Percentiles rank a stretch among this genome's conserved stretches.
These are phyloP conservation scores for Niebla homalea DNA, from an alignment of 495 filamentous ascomycete genomes.

Conservation along the genomic window DNA sequence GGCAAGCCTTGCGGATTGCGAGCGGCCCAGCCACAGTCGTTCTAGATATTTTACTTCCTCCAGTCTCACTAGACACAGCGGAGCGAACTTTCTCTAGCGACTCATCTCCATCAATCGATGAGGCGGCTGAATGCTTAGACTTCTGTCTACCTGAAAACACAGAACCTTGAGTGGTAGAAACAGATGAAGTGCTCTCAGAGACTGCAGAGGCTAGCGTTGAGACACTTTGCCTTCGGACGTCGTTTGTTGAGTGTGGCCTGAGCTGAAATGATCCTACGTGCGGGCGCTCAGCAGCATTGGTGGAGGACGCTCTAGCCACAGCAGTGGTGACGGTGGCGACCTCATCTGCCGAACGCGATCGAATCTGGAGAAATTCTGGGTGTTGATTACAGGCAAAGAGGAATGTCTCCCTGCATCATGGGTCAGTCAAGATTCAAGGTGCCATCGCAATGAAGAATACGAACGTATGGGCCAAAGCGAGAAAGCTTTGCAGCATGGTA, in stretches of 20 bases:
- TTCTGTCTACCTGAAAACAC: not conserved
- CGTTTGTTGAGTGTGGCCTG: no score
- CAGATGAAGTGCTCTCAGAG: no score
- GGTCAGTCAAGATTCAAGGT: not conserved
- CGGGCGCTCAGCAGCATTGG: no score
- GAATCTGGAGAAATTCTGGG: slow-evolving; percentile 4
- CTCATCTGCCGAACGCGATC: slow-evolving; percentile 3
- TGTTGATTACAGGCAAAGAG: slow-evolving; percentile 2
- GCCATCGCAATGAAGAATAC: not conserved
- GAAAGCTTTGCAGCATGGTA: slow-evolving; percentile 6
- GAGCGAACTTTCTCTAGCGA: not conserved
- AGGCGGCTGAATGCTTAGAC: slow-evolving; percentile 3
- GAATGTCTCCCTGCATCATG: slow-evolving; percentile 2
- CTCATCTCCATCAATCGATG: slow-evolving; percentile 2
- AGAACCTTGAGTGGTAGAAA: not conserved
- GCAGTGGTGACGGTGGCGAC: not conserved
- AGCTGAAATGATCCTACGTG: no score
- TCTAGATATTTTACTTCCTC: not conserved
- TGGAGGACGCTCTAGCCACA: no score
- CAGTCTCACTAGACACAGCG: not conserved
- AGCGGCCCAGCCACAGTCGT: not conserved
- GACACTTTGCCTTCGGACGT: no score
- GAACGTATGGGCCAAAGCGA: slow-evolving; percentile 7
- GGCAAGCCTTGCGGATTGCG: slow-evolving; percentile 3
- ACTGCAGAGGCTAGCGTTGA: no score